These are phyloP conservation scores for Hypoxylon rubiginosum DNA, from an alignment of 2,329 filamentous ascomycete species.

Conservation along the genomic window DNA sequence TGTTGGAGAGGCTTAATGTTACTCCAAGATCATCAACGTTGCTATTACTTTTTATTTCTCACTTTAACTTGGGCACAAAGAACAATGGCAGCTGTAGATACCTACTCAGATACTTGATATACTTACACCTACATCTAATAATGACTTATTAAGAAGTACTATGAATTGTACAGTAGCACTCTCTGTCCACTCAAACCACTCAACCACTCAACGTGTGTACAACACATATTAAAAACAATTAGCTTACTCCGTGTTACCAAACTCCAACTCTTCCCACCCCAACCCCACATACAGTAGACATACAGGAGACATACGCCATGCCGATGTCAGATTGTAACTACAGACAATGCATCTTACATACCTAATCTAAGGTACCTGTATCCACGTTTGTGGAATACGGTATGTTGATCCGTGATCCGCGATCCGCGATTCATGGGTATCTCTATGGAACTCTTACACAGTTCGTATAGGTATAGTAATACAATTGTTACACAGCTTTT, in stretches of 20 bases:
- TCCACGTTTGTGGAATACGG: background rate
- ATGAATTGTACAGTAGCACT: background rate
- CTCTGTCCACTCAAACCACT: no score
- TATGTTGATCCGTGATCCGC: background rate
- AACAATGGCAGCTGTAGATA: no score
- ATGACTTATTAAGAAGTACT: background rate
- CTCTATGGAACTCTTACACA: background rate
- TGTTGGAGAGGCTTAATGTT: background rate
- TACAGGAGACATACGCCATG: background rate
- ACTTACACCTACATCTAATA: background rate
- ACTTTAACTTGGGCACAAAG: no score
- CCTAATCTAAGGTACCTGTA: background rate
- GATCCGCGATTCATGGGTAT: background rate
- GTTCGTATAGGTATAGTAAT: background rate
- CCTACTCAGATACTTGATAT: background rate
- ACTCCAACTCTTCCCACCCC: background rate
- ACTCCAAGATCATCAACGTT: background rate
- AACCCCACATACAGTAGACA: background rate
- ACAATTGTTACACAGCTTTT: background rate
- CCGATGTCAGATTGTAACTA: background rate
- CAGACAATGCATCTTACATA: background rate
- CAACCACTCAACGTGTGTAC: background rate
- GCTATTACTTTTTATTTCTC: background rate
- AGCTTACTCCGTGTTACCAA: constrained; percentile 3
- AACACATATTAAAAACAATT: background rate